Evolutionary conservation across 106 monocot species (phyloP), one percentile per base, ranked within the genome.

Genomic region (Iris macrosiphon): DNA sequence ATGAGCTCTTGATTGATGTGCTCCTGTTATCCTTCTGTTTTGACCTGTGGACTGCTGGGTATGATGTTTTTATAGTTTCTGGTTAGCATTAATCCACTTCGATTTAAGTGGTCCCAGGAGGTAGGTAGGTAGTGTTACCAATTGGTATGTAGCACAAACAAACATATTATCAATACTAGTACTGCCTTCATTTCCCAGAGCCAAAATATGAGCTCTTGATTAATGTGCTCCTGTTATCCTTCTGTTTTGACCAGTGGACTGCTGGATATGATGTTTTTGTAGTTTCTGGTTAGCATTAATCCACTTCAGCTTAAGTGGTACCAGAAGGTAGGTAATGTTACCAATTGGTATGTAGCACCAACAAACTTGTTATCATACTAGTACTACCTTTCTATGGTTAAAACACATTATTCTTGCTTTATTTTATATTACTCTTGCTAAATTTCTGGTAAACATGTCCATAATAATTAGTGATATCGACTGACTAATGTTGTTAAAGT

Each of bases 71-170:
- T 53, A 17, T 53, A 53, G 0, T 20, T 32, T 53, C 19, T 53
- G 31, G 52, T 13, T 53, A 19, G 24, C 8, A 53, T 53, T 17
- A 24, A 31, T 32, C n/a, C n/a, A n/a, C n/a, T 17, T 53, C 19
- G 52, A 53, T 32, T 32, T 53, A 4, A 4, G 32, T 53, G 52
- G 52, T 53, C 33, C 52, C 52, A n/a, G 33, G 20, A n/a, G n/a
- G n/a, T n/a, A n/a, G n/a, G 17, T 33, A 53, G 52, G 31, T 53
- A 20, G n/a, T 33, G 18, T 33, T 19, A 30, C 52, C 33, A 7
- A 53, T 53, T 53, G 52, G 33, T 53, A 33, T 32, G 19, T 33
- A 53, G 17, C 52, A 31, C 19, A 30, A 33, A 33, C 52, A 33
- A 47, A 53, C 52, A 32, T 50, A 28, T 30, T 13, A 7, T 50